These are phyloP conservation scores for Arxiozyma telluris DNA, from an alignment of 1,139 yeast genomes.

Conservation along the genomic window DNA sequence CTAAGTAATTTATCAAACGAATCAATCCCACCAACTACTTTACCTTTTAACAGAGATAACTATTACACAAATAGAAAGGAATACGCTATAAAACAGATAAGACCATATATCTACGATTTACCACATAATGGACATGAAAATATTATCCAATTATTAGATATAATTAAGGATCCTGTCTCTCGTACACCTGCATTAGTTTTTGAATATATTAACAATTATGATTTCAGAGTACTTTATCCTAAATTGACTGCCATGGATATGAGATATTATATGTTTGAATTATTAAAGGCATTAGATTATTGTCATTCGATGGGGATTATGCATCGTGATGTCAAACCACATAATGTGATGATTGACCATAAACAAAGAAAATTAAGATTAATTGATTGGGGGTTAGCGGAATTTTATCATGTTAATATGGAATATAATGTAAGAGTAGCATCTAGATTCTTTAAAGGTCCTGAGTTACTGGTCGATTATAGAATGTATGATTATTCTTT, in stretches of 20 bases:
- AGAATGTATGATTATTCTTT: conserved; percentile 90
- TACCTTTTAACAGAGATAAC: conserved; percentile 10
- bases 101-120: conserved; percentile 22
- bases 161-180: conserved; percentile 82
- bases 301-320: conserved; percentile 97
- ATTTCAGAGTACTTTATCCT: conserved; percentile 87
- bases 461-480: conserved; percentile 88
- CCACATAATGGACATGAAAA: conserved; percentile 39
- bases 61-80: conserved; percentile 26
- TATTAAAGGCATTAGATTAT: conserved; percentile 82
- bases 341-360: conserved; percentile 97
- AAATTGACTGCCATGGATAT: conserved; percentile 77
- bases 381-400: conserved; percentile 99
- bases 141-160: conserved; percentile 69
- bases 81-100: conserved; percentile 19
- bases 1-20: conserved; percentile 58
- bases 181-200: conserved; percentile 91
- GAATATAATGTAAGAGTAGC: conserved; percentile 97
- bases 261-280: conserved; percentile 79
- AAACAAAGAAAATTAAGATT: conserved; percentile 59
- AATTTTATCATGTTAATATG: conserved; percentile 89
- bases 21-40: conserved; percentile 22
- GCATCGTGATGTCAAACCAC: conserved; percentile 98
- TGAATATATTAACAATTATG: conserved; percentile 84
- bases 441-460: conserved; percentile 96